Evolutionary conservation across 2,329 filamentous ascomycete genomes (phyloP), one percentile per base, ranked within the genome.

Genomic region (Penicillium crustosum): DNA sequence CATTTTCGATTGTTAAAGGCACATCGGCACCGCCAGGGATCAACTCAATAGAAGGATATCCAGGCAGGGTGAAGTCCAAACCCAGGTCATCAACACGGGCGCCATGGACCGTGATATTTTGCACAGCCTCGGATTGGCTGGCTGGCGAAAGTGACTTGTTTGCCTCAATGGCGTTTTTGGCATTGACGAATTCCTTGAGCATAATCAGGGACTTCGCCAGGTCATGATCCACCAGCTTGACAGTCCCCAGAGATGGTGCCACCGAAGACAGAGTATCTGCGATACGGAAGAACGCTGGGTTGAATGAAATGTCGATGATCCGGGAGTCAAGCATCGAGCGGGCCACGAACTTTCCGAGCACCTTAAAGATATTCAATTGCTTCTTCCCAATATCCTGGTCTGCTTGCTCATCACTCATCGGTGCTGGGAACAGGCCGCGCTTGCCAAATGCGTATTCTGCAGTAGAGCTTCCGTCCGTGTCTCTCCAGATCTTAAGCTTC

Each of bases 301-400:
- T 99, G 77, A 99, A 94, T 55, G 93, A 94, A 64, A 99, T 87
- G 69, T 99, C 94, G 66, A 99, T 97, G 72, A 99, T 97, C 53
- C 94, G 86, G 1, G 93, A 97, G 73, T 99, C 94, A 53, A 99
- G 88, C 94, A 99, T 97, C 0, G 94, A 97, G 50, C 94, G 87
- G 31, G 95, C 94, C 48, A 97, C 93, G 73, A 99, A 99, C 71
- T 97, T 97, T 66, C 94, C 94, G 23, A 99, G 87, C 70, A 93
- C 89, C 75, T 89, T 95, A 80, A 96, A 99, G 19, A 96, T 79
- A 66, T 94, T 88, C 35, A 97, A 79, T 41, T 96, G 88, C 66
- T 91, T 90, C 76, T 93, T 90, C n/a, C 92, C 92, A 57, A 90
- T 89, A 47, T 94, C 89, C 9, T 85, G 84, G 2, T 81, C 77